These are phyloP conservation scores for Sporormia fimetaria DNA, from an alignment of 495 filamentous ascomycete genomes.

Conservation along the genomic window DNA sequence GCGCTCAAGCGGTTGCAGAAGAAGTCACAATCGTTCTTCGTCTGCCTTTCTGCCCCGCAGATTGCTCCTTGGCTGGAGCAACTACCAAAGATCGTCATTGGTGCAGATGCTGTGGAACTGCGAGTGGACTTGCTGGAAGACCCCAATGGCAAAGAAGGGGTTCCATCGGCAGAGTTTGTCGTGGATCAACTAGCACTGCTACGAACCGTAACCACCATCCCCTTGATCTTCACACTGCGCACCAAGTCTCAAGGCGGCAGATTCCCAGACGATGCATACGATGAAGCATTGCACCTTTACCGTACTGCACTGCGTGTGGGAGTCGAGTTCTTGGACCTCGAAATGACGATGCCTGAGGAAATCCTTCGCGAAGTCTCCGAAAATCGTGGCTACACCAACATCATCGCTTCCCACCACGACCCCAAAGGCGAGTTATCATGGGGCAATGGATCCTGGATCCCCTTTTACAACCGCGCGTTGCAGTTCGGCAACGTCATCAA, in stretches of 20 bases:
- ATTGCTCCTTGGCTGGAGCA: constrained; percentile 50
- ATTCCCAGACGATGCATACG: constrained; percentile 68
- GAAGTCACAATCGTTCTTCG: constrained; percentile 80
- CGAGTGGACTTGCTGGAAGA: constrained; percentile 87
- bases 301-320: constrained; percentile 66
- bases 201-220: constrained; percentile 60
- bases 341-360: constrained; percentile 72
- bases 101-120: constrained; percentile 86
- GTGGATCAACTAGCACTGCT: constrained; percentile 72
- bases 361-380: constrained; percentile 55
- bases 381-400: constrained; percentile 58
- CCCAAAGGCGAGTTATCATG: constrained; percentile 68
- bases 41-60: constrained; percentile 75
- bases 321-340: constrained; percentile 85
- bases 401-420: constrained; percentile 95
- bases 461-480: constrained; percentile 74
- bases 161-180: constrained; percentile 62
- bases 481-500: constrained; percentile 88
- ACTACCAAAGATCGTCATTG: constrained; percentile 63
- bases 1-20: constrained; percentile 53
- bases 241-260: constrained; percentile 76
- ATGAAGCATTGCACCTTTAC: constrained; percentile 62
- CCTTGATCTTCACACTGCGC: constrained; percentile 87
- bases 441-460: constrained; percentile 79
- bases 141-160: constrained; percentile 43